phyloP scores from a whole-genome alignment of 139 green algal genomes.

The Coelastrella sp. region DNA sequence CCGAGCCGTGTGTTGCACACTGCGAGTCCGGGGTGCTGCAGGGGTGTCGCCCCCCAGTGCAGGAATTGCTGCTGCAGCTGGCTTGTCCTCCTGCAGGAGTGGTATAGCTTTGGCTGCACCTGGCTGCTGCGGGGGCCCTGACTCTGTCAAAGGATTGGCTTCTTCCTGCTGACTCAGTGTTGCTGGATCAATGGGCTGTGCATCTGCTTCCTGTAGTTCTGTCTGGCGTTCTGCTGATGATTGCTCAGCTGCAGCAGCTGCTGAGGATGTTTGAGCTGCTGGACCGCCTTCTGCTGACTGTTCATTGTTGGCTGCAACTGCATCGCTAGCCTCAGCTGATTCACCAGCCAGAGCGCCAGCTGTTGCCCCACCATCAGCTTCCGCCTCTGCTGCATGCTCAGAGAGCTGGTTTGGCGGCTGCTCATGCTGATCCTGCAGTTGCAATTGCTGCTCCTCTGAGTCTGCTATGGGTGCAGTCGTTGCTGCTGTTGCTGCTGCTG shows the following conservation, averaged over 20 bases:
- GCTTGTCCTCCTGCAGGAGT: too few relatives aligned
- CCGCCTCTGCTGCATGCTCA: too few relatives aligned
- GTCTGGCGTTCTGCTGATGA: not conserved
- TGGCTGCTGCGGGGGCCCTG: not conserved
- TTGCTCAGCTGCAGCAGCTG: not conserved
- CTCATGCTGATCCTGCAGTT: not conserved
- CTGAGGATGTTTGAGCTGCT: not conserved
- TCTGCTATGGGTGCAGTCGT: too few relatives aligned
- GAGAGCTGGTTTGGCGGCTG: not conserved
- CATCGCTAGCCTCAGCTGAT: not conserved
- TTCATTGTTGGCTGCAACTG: not conserved
- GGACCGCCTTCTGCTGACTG: not conserved
- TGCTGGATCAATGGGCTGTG: too few relatives aligned
- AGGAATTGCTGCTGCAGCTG: not conserved
- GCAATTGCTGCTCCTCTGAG: not conserved
- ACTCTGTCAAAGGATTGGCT: too few relatives aligned
- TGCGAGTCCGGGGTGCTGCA: not conserved
- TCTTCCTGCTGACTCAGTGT: too few relatives aligned
- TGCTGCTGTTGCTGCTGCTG: conserved; percentile 6
- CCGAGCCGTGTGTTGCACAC: conserved; percentile 2
- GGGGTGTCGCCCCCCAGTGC: not conserved
- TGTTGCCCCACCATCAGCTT: too few relatives aligned
- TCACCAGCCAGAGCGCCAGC: not conserved
- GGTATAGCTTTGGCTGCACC: too few relatives aligned
- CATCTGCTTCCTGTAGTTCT: too few relatives aligned